A percentile compares a stretch with the other conserved stretches of the same genome.
phyloP scores from a whole-genome alignment of 257 asterid genomes.

The Solanum bulbocastanum region DNA sequence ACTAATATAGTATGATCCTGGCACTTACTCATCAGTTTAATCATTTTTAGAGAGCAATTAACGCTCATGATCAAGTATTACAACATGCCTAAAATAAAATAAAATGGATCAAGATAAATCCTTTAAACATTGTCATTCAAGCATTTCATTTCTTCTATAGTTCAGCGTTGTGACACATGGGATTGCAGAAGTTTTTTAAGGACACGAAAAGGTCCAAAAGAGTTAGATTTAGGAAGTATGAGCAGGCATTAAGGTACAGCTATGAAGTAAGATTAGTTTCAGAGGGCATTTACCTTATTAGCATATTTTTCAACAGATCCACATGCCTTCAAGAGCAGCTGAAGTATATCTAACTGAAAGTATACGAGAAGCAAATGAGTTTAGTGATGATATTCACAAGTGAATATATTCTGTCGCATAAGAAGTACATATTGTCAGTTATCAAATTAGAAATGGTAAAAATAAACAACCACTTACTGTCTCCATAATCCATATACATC shows the following conservation, averaged over 20 bases:
- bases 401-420: neutral
- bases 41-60: neutral
- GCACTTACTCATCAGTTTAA: neutral
- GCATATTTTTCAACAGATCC: conserved; percentile 33
- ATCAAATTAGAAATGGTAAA: neutral
- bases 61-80: neutral
- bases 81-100: too few species aligned
- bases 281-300: conserved; percentile 37
- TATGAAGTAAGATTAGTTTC: neutral
- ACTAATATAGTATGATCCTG: neutral
- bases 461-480: neutral
- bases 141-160: neutral
- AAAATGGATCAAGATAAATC: neutral
- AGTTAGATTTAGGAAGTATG: neutral
- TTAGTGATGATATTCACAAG: neutral
- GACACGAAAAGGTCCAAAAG: neutral
- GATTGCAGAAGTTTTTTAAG: neutral
- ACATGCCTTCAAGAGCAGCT: conserved; percentile 78
- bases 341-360: conserved; percentile 64
- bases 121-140: neutral
- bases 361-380: neutral
- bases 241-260: neutral
- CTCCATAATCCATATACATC: neutral
- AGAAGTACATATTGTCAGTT: neutral
- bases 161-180: neutral